Evolutionary conservation across 2,329 filamentous ascomycete genomes (phyloP).

Genomic region (Verticillium albo-atrum): DNA sequence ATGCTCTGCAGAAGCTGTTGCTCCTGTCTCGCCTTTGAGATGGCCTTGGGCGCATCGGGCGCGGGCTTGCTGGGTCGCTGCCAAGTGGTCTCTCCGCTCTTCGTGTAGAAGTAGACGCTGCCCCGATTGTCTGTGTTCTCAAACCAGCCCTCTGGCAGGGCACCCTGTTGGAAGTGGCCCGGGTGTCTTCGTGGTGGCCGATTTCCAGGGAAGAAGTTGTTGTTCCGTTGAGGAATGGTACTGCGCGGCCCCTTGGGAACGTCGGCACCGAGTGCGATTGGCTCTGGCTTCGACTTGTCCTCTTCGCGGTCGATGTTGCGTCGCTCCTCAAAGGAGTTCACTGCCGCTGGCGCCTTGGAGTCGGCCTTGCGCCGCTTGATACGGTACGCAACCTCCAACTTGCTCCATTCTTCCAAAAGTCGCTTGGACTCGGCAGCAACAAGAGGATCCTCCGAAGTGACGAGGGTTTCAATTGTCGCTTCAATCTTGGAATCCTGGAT

Average conservation of each 20-base stretch:
- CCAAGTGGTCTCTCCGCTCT: conserved; percentile 77
- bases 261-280: conserved; percentile 42
- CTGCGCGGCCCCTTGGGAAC: conserved; percentile 57
- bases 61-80: conserved; percentile 68
- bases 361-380: conserved; percentile 89
- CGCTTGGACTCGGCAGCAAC: conserved; percentile 67
- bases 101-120: conserved; percentile 80
- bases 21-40: conserved; percentile 58
- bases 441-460: conserved; percentile 64
- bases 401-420: conserved; percentile 81
- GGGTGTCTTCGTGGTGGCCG: conserved; percentile 42
- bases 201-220: conserved; percentile 43
- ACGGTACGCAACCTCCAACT: conserved; percentile 83
- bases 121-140: conserved; percentile 67
- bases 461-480: conserved; percentile 66
- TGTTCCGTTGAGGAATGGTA: conserved; percentile 51
- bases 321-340: conserved; percentile 58
- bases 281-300: conserved; percentile 28
- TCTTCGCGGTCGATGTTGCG: conserved; percentile 44
- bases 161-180: conserved; percentile 42
- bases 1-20: conserved; percentile 78
- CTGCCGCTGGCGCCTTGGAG: conserved; percentile 46
- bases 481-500: conserved; percentile 96
- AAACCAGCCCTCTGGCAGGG: conserved; percentile 83
- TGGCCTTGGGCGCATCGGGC: conserved; percentile 58